A percentile compares a stretch with the other conserved stretches of the same genome.
phyloP scores from a whole-genome alignment of 768 basidiomycete species.

The Tylopilus felleus region DNA sequence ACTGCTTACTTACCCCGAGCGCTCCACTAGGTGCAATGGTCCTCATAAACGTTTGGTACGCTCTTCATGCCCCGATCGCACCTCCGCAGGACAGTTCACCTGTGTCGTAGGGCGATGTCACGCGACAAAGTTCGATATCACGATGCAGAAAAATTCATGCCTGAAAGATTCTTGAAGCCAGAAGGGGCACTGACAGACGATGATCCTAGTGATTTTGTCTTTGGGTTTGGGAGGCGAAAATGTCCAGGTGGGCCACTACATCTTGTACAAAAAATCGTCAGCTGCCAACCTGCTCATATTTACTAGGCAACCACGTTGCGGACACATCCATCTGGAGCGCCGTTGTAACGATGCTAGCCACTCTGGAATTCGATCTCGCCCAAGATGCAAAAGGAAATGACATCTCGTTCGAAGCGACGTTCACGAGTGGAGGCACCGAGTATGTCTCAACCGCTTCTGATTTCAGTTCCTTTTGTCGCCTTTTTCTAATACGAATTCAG shows the following conservation, averaged over 20 bases:
- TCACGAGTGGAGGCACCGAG: neutral
- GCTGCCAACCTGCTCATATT: too few species aligned
- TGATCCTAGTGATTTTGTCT: too few species aligned
- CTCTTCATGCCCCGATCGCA: neutral
- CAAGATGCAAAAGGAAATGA: neutral
- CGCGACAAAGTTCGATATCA: neutral
- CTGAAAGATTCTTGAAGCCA: neutral
- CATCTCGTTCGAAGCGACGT: neutral
- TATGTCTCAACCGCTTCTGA: neutral
- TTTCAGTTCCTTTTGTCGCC: neutral
- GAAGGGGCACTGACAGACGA: neutral
- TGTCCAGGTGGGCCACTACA: neutral
- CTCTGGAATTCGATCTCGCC: neutral
- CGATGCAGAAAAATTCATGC: neutral
- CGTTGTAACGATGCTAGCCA: neutral
- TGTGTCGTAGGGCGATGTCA: neutral
- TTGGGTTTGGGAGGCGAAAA: neutral
- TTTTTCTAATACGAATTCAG: neutral
- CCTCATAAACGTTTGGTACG: neutral
- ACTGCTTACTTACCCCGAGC: neutral
- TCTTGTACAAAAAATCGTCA: neutral
- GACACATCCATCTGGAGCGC: neutral
- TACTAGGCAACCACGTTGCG: neutral
- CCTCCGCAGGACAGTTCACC: neutral
- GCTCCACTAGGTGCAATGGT: neutral